These are phyloP conservation scores for Fusarium graminum DNA, from an alignment of 2,329 filamentous ascomycete species.

Conservation along the genomic window DNA sequence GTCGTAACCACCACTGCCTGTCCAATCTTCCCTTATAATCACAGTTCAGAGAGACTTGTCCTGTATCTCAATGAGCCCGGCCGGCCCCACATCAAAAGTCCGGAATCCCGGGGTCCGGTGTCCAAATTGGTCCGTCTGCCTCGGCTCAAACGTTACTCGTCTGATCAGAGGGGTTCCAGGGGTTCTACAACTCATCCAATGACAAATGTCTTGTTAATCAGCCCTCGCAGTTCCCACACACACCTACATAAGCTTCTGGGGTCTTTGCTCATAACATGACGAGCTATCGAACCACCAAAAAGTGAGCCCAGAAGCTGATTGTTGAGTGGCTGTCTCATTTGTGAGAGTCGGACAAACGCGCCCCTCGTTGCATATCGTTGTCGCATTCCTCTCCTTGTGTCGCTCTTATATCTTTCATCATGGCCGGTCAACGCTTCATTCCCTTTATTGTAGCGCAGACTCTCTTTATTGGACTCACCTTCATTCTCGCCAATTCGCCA, in stretches of 20 bases:
- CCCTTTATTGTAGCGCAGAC: slow-evolving; percentile 49
- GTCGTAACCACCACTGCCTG: neutral
- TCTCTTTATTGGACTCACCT: slow-evolving; percentile 49
- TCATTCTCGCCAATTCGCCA: slow-evolving; percentile 54
- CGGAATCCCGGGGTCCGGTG: slow-evolving; percentile 33
- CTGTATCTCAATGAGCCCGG: slow-evolving; percentile 13
- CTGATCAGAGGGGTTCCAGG: slow-evolving; percentile 14
- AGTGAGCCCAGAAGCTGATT: slow-evolving; percentile 39
- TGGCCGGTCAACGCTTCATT: slow-evolving; percentile 41
- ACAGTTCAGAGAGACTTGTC: neutral
- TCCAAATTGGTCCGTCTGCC: slow-evolving; percentile 32
- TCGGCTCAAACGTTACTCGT: slow-evolving; percentile 1
- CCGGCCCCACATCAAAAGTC: slow-evolving; percentile 38
- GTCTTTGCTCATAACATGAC: slow-evolving; percentile 38
- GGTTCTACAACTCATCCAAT: slow-evolving; percentile 23
- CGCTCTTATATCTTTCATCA: slow-evolving; percentile 25
- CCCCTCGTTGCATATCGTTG: slow-evolving; percentile 16
- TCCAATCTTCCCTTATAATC: neutral
- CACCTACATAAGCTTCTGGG: slow-evolving; percentile 33
- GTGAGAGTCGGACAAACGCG: slow-evolving; percentile 32
- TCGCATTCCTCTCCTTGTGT: neutral
- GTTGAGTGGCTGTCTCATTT: slow-evolving; percentile 31
- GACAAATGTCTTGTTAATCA: slow-evolving; percentile 37
- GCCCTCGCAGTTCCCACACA: slow-evolving; percentile 28
- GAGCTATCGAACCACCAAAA: slow-evolving; percentile 43